Evolutionary conservation across 768 basidiomycete species (phyloP).

Genomic region (Pholiota microspora): DNA sequence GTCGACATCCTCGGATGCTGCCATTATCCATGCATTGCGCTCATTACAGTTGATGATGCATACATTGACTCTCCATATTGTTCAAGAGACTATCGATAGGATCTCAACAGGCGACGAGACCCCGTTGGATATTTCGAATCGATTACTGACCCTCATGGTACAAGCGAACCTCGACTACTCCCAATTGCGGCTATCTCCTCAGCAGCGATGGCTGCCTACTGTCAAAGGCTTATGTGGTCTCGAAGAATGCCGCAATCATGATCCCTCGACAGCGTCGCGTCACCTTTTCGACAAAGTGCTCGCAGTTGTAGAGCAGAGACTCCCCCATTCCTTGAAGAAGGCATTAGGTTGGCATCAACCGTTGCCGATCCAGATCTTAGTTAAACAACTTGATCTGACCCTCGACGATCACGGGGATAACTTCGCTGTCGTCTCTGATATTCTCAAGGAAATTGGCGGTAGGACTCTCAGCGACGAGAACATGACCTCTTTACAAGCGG

Average conservation of each 20-base stretch:
- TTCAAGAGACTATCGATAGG: conserved; percentile 33
- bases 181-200: conserved; percentile 3
- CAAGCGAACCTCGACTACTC: conserved; percentile 18
- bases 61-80: conserved; percentile 27
- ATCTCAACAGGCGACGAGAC: conserved; percentile 21
- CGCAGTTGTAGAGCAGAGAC: conserved; percentile 26
- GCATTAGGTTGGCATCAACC: conserved; percentile 40
- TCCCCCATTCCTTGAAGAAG: conserved; percentile 25
- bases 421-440: conserved; percentile 17
- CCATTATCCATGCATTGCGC: conserved; percentile 18
- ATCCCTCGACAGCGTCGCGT: conserved; percentile 17
- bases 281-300: conserved; percentile 41
- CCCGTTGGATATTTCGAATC: conserved; percentile 8
- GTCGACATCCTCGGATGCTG: conserved; percentile 1
- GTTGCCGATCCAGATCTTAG: conserved; percentile 27
- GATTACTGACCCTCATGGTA: conserved; percentile 13
- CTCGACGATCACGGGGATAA: conserved; percentile 14
- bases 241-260: conserved; percentile 23
- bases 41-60: conserved; percentile 27
- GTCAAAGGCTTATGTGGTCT: conserved; percentile 28
- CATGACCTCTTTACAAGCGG: conserved; percentile 13
- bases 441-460: conserved; percentile 30
- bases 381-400: conserved; percentile 29
- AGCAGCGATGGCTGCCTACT: conserved; percentile 38
- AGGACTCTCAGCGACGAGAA: conserved; percentile 20